A percentile compares a stretch with the other conserved stretches of the same genome.
Conservation (phyloP, 2,329 filamentous ascomycete genomes). For the Esteya vermicola region DNA sequence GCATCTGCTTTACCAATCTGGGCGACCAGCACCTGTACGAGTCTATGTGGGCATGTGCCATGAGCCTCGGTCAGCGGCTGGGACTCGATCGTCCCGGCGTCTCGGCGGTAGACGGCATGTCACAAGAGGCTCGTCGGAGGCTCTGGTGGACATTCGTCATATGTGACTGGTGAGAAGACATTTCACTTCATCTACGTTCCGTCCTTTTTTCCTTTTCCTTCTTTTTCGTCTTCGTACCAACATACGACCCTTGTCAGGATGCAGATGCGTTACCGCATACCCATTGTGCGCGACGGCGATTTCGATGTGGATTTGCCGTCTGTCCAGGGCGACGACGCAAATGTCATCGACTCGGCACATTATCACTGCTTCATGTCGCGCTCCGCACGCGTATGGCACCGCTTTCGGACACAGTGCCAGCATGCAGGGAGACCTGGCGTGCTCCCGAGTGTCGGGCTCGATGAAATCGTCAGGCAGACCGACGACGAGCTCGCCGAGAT, state of each 20-base stretch:
- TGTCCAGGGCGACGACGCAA: neutral
- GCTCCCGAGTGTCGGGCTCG: no score
- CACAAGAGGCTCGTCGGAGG: neutral
- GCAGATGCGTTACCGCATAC: neutral
- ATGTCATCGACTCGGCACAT: neutral
- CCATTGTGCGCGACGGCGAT: neutral
- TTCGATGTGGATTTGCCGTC: neutral
- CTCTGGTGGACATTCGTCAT: constrained; percentile 3
- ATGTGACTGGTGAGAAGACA: constrained; percentile 1
- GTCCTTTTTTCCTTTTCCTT: no score
- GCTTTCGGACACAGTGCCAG: neutral
- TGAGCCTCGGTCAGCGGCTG: neutral
- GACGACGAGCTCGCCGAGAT: neutral
- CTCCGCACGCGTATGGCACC: neutral
- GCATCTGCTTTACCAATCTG: neutral
- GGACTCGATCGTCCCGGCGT: neutral
- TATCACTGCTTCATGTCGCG: constrained; percentile 1
- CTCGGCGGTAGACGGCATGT: neutral
- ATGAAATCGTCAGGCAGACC: neutral
- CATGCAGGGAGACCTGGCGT: neutral
- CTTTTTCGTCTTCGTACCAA: neutral
- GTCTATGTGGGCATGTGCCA: neutral
- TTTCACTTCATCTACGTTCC: no score
- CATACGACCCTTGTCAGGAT: neutral
- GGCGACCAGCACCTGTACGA: constrained; percentile 7